Percentiles rank a stretch among this genome's conserved stretches.
phyloP scores from a whole-genome alignment of 192 early-diverging fungal genomes.

The Coemansia erecta region DNA sequence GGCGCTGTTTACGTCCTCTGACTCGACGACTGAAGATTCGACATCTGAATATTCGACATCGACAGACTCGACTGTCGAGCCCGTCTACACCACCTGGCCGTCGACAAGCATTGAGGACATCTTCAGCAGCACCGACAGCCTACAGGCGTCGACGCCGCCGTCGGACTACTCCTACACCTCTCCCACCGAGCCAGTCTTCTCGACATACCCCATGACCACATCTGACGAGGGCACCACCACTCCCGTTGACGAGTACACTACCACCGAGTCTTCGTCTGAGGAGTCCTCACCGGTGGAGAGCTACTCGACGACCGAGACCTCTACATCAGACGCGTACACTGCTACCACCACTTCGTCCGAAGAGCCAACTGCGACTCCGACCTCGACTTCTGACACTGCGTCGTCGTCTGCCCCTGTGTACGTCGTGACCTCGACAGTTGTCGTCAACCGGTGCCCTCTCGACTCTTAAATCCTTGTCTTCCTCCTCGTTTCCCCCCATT shows the following conservation, averaged over 20 bases:
- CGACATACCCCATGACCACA: background rate
- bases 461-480: background rate
- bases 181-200: background rate
- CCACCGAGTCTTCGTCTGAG: background rate
- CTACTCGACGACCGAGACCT: background rate
- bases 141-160: background rate
- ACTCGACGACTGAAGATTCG: too few species aligned
- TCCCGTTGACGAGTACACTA: conserved; percentile 2
- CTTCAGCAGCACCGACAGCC: background rate
- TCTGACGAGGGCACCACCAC: background rate
- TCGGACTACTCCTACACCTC: background rate
- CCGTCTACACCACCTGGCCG: too few species aligned
- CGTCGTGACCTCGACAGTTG: conserved; percentile 4
- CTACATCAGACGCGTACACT: background rate
- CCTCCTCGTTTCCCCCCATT: background rate
- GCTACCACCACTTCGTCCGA: background rate
- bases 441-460: conserved; percentile 7
- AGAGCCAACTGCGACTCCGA: background rate
- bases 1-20: too few species aligned
- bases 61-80: too few species aligned
- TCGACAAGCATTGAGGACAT: too few species aligned
- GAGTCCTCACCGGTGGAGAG: background rate
- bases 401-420: background rate
- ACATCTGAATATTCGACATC: too few species aligned
- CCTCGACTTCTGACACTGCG: background rate